Evolutionary conservation across 208 protist genomes (phyloP).

Genomic region (Naegleria fowleri): DNA sequence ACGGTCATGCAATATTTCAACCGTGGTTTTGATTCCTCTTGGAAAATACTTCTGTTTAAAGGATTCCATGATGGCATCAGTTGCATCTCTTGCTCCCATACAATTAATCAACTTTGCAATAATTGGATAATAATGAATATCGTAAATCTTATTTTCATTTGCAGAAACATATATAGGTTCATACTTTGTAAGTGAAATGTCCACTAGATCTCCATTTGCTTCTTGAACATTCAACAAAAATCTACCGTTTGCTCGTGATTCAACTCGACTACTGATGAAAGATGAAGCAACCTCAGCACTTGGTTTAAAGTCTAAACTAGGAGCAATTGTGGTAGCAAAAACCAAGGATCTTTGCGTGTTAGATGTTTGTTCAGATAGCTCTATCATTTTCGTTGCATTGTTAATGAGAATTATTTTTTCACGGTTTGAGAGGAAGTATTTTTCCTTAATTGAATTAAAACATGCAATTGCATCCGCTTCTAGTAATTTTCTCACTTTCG

Average conservation of each 20-base stretch:
- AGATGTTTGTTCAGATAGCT: too few species aligned
- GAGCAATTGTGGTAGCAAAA: not conserved
- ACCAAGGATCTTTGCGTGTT: not conserved
- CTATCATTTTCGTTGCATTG: too few species aligned
- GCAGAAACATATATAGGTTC: not conserved
- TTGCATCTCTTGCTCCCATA: not conserved
- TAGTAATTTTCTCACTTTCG: too few species aligned
- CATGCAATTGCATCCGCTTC: too few species aligned
- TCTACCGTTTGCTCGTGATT: not conserved
- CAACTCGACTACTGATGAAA: not conserved
- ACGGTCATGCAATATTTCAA: not conserved
- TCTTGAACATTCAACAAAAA: not conserved
- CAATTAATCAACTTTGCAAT: not conserved
- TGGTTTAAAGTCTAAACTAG: not conserved
- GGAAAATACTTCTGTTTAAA: not conserved
- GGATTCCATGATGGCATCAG: not conserved
- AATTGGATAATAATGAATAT: not conserved
- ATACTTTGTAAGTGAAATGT: not conserved
- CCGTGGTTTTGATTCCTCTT: not conserved
- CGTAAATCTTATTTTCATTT: not conserved
- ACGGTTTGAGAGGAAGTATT: too few species aligned
- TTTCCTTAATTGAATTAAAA: too few species aligned
- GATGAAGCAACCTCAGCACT: not conserved
- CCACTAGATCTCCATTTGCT: not conserved
- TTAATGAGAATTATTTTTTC: too few species aligned